Evolutionary conservation across 352 stramenopile genomes (phyloP), one percentile per base, ranked within the genome.

Genomic region (Elongisporangium undulatum): DNA sequence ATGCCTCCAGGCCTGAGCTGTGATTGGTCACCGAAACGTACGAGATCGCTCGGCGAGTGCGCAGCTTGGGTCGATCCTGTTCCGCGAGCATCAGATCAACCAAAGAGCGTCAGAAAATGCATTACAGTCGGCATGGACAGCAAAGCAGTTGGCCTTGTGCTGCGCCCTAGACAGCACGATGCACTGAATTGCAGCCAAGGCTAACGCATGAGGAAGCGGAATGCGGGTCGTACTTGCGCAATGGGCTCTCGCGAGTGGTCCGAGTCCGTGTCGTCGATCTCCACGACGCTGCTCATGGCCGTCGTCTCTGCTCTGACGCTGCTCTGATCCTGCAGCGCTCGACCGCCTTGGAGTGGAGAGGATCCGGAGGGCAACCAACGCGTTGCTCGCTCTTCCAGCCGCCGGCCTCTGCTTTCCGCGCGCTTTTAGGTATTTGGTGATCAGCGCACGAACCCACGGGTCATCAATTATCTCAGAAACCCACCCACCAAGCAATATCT

Each of bases 51-150:
- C 29, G 17, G 20, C 58, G 41, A 26, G 66, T 74, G 48, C 67
- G 63, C 22, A 74, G 63, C 60, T 71, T 74, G 26, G 67, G 67
- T 17, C 67, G 63, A 45, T 73, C 58, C 34, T 63, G 55, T 53
- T 69, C 20, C 21, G 13, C 34, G 34, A 16, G 34, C 34, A 45
- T 17, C 26, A 16, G 17, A 49, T 50, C 41, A 58, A 29, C 22
- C 17, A 53, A 0, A 24, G 12, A 23, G 5, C 53, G 24, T 16
- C 29, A 53, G 41, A 53, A 29, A 51, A 23, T 17, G 9, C 12
- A 26, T 6, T 53, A 29, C 12, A 22, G 22, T n/a, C 53, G 0
- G 9, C 29, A 41, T 41, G 13, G 12, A 16, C 8, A 49, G 23
- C 5, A 9, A 17, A 17, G 29, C 53, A 38, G 9, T 45, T 15